Evolutionary conservation across 169 alveolate species (phyloP), one percentile per base, ranked within the genome.

Genomic region (Cryptosporidium viatorum): DNA sequence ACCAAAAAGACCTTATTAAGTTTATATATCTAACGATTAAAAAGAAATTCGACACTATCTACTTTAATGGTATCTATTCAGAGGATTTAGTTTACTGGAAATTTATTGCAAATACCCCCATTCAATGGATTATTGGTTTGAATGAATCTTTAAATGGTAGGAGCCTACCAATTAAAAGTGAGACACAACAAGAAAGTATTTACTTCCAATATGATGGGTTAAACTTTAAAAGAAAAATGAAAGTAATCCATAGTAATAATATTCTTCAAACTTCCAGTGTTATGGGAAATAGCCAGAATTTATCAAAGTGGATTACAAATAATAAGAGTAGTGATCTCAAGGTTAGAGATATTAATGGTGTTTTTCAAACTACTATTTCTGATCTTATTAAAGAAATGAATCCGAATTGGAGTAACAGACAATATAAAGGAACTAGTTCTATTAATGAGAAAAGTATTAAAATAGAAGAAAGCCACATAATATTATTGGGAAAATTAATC

Each of bases 41-140:
- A 55, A 59, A 58, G 39, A 73, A 43, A 23, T 73, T 51, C 31
- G 69, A 50, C 4, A 73, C 37, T 0, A 12, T 73, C 1, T 73
- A 21, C 33, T 73, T 73, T 37, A 59, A 59, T 59, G 52, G 51
- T 26, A 23, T 52, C n/a, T 51, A 52, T 14, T 51, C 71, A 23
- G 71, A 55, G 29, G 70, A 73, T 52, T 12, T 73, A 8, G 50
- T 73, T 26, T 73, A 73, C 35, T 73, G 86, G 86, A 73, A 26
- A 41, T 23, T 55, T 37, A 73, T 73, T 52, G 26, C 86, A n/a
- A 73, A 59, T 73, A 35, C 59, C 9, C 43, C 70, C 4, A 73
- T 14, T 1, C 86, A 55, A 23, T 52, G 26, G 29, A 26, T 55
- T 9, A 23, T 10, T 39, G 26, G 43, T 10, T 21, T 50, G n/a